phyloP scores from a whole-genome alignment of 1,284 basidiomycete species.

The Marasmius oreades region DNA sequence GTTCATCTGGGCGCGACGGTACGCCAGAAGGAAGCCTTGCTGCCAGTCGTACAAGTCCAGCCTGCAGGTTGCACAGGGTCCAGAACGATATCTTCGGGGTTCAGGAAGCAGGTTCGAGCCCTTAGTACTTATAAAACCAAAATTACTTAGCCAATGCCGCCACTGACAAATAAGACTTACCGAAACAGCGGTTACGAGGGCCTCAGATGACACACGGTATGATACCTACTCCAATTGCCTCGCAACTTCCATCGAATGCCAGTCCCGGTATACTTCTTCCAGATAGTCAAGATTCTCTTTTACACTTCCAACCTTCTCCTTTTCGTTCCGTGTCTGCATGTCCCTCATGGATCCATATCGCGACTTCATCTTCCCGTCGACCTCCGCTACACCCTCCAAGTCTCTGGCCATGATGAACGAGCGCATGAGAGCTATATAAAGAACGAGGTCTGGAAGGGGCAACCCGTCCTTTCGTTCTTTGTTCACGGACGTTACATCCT shows the following conservation, averaged over 20 bases:
- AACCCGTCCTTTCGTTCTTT: neutral
- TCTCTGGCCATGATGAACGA: neutral
- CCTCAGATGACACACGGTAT: too few species aligned
- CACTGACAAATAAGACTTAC: too few species aligned
- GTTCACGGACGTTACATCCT: too few species aligned
- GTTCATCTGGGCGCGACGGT: too few species aligned
- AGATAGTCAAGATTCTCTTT: neutral
- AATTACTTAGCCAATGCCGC: too few species aligned
- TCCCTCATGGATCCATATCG: neutral
- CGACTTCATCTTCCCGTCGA: neutral
- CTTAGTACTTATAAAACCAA: too few species aligned
- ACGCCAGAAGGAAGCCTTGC: too few species aligned
- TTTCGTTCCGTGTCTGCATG: neutral
- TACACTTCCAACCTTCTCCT: neutral
- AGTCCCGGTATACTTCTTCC: neutral
- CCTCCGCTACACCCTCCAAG: neutral
- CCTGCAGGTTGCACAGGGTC: too few species aligned
- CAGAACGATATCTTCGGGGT: too few species aligned
- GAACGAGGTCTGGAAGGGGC: neutral
- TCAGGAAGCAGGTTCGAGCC: too few species aligned
- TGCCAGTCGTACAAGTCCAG: too few species aligned
- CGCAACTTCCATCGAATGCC: neutral
- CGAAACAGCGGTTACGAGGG: too few species aligned
- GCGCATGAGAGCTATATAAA: neutral
- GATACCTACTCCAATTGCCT: neutral